Percentiles rank a stretch among this genome's conserved stretches.
These are phyloP conservation scores for Flaveria floridana DNA, from an alignment of 140 eudicot genomes.

Conservation along the genomic window DNA sequence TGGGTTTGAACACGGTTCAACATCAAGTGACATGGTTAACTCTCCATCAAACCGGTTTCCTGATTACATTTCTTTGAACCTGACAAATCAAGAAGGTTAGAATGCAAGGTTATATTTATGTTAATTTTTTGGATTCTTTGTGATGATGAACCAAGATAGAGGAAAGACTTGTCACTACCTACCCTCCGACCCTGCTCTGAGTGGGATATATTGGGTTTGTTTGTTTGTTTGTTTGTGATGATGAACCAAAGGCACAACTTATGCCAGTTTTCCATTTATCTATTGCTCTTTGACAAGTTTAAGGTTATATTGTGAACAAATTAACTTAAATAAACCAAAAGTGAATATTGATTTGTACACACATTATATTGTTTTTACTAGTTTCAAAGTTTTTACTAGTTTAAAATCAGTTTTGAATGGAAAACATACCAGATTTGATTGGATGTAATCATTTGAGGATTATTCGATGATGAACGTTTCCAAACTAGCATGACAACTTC, in stretches of 20 bases:
- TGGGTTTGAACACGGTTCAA: slow-evolving; percentile 61
- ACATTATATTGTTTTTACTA: no score
- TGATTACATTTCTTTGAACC: slow-evolving; percentile 36
- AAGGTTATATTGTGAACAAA: slow-evolving; percentile 5
- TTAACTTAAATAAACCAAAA: not conserved
- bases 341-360: not conserved
- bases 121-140: no score
- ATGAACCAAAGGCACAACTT: slow-evolving; percentile 33
- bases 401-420: no score
- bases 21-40: slow-evolving; percentile 49
- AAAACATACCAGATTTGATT: no score
- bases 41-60: slow-evolving; percentile 40
- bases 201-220: no score
- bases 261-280: slow-evolving; percentile 31
- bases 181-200: no score
- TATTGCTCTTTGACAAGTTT: slow-evolving; percentile 19
- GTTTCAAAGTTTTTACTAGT: no score
- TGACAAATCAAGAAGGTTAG: slow-evolving; percentile 40
- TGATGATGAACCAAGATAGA: no score
- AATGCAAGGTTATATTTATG: slow-evolving; percentile 9
- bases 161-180: no score
- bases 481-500: no score
- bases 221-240: slow-evolving; percentile 24
- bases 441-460: no score
- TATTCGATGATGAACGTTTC: no score